A percentile compares a stretch with the other conserved stretches of the same genome.
phyloP scores from a whole-genome alignment of 1,284 basidiomycete species.

The Sutorius eximius region DNA sequence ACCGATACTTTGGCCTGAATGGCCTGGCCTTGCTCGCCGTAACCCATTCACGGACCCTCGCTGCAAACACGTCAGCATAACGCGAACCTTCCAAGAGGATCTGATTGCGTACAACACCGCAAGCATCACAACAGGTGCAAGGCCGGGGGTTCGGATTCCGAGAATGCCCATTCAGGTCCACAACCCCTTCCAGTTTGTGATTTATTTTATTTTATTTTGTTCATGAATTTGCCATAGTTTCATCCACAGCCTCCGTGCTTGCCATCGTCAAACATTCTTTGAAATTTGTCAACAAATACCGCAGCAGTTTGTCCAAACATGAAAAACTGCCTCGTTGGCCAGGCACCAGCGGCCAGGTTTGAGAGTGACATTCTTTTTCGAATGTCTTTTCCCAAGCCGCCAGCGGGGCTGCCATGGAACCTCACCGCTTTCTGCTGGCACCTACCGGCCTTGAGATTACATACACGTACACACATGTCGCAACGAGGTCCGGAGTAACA shows the following conservation, averaged over 20 bases:
- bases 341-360: slow-evolving; percentile 18
- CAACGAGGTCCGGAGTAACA: slow-evolving; percentile 22
- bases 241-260: slow-evolving; percentile 12
- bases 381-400: slow-evolving; percentile 11
- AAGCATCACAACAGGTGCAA: slow-evolving; percentile 14
- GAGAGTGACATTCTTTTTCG: slow-evolving; percentile 10
- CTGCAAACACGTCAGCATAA: slow-evolving; percentile 33
- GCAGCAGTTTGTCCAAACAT: slow-evolving; percentile 11
- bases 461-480: slow-evolving; percentile 21
- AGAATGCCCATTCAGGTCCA: slow-evolving; percentile 33
- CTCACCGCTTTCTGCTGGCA: slow-evolving; percentile 29
- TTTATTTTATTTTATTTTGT: slow-evolving; percentile 6
- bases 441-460: slow-evolving; percentile 21
- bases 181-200: slow-evolving; percentile 2
- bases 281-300: slow-evolving; percentile 10
- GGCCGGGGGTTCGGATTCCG: slow-evolving; percentile 28
- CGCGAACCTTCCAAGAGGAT: slow-evolving; percentile 20
- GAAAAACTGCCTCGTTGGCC: slow-evolving; percentile 15
- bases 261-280: slow-evolving; percentile 10
- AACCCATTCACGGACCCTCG: slow-evolving; percentile 29
- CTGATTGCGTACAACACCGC: slow-evolving; percentile 31
- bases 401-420: slow-evolving; percentile 12
- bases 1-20: slow-evolving; percentile 7
- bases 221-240: slow-evolving; percentile 12
- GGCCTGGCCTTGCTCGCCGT: slow-evolving; percentile 23